A percentile compares a stretch with the other conserved stretches of the same genome.
phyloP scores from a whole-genome alignment of 768 basidiomycete genomes.

The Stropharia rugosoannulata region DNA sequence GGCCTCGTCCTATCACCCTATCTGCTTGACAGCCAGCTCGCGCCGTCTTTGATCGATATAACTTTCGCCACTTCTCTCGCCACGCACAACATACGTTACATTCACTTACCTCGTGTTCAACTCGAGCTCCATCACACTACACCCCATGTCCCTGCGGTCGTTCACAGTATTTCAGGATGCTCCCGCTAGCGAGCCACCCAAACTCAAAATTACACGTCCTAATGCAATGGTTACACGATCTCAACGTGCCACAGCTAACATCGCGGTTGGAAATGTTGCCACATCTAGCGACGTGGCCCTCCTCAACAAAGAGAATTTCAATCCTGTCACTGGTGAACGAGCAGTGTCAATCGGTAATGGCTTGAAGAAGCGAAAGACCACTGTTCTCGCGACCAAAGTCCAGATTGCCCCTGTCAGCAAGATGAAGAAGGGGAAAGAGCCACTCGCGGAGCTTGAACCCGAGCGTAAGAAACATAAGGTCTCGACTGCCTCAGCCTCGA shows the following conservation, averaged over 20 bases:
- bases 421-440: conserved; percentile 33
- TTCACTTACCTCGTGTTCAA: conserved; percentile 23
- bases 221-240: conserved; percentile 29
- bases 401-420: conserved; percentile 40
- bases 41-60: neutral
- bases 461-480: conserved; percentile 67
- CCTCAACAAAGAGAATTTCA: conserved; percentile 76
- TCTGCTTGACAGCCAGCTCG: neutral
- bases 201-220: conserved; percentile 27
- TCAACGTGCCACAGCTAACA: conserved; percentile 22
- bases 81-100: conserved; percentile 1
- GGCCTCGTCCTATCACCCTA: neutral
- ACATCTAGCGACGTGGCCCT: conserved; percentile 29
- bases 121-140: conserved; percentile 16
- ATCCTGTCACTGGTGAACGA: conserved; percentile 72
- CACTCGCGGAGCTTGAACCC: conserved; percentile 34
- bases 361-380: conserved; percentile 66
- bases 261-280: conserved; percentile 2
- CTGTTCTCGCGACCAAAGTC: conserved; percentile 55
- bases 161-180: conserved; percentile 68
- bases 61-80: neutral
- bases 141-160: conserved; percentile 50
- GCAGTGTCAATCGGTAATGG: conserved; percentile 36
- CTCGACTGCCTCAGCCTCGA: conserved; percentile 28
- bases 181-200: conserved; percentile 34